Evolutionary conservation across 2,329 filamentous ascomycete genomes (phyloP).

Genomic region (Daldinia sp.): DNA sequence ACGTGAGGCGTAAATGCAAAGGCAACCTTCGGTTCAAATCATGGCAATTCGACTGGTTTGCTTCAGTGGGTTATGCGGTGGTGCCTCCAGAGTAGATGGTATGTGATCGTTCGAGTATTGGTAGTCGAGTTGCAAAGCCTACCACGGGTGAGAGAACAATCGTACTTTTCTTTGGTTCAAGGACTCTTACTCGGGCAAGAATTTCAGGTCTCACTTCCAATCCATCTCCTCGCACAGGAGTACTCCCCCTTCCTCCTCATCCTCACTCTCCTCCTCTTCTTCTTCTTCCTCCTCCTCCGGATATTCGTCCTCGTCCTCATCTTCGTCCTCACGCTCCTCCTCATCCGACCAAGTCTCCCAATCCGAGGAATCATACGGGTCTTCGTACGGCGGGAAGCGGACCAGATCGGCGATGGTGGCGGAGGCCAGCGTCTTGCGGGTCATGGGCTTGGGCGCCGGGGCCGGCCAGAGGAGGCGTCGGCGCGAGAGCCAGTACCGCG

Average conservation of each 20-base stretch:
- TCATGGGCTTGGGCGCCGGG: neutral
- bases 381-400: neutral
- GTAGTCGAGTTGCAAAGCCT: neutral
- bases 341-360: neutral
- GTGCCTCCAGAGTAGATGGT: neutral
- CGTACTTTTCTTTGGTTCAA: neutral
- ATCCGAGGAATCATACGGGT: neutral
- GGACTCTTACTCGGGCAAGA: neutral
- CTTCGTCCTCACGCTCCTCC: neutral
- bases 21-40: neutral
- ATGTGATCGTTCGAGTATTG: neutral
- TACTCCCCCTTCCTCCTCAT: neutral
- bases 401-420: neutral
- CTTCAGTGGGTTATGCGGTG: neutral
- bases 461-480: neutral
- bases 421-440: neutral
- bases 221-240: neutral
- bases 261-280: neutral
- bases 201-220: neutral
- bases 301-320: too few relatives aligned
- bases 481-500: neutral
- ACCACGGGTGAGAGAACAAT: neutral
- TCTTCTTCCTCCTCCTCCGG: neutral
- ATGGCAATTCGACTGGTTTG: neutral
- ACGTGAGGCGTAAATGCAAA: neutral